Evolutionary conservation across 2,329 filamentous ascomycete genomes (phyloP).

Genomic region (Fusarium redolens): DNA sequence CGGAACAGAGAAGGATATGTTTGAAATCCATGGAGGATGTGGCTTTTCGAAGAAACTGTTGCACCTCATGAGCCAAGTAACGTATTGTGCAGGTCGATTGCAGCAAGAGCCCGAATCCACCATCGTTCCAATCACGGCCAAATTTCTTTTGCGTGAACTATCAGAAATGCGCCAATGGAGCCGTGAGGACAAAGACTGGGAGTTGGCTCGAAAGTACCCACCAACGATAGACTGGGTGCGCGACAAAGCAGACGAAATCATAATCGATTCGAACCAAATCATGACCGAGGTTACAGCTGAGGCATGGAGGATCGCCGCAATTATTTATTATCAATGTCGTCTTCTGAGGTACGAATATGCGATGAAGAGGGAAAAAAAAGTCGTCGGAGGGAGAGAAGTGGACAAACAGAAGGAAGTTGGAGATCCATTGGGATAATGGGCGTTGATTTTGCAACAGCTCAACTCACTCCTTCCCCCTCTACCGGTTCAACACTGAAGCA

Average conservation of each 20-base stretch:
- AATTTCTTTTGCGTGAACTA: constrained; percentile 45
- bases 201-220: constrained; percentile 22
- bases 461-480: not conserved
- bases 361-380: not conserved
- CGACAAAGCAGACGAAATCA: constrained; percentile 31
- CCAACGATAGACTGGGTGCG: constrained; percentile 48
- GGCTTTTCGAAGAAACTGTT: constrained; percentile 55
- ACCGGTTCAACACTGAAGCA: not conserved
- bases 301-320: constrained; percentile 54
- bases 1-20: constrained; percentile 50
- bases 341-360: constrained; percentile 45
- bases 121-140: constrained; percentile 48
- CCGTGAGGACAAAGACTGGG: constrained; percentile 42
- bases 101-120: constrained; percentile 48
- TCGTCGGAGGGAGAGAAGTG: not conserved
- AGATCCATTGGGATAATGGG: not conserved
- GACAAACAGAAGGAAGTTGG: not conserved
- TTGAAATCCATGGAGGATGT: constrained; percentile 55
- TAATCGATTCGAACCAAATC: constrained; percentile 43
- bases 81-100: constrained; percentile 51
- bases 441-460: not conserved
- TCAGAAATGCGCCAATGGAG: constrained; percentile 52
- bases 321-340: constrained; percentile 40
- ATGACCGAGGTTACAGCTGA: constrained; percentile 57
- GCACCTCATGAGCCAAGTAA: constrained; percentile 52